phyloP scores from a whole-genome alignment of 108 stramenopile species.

The Cyclotella atomus region DNA sequence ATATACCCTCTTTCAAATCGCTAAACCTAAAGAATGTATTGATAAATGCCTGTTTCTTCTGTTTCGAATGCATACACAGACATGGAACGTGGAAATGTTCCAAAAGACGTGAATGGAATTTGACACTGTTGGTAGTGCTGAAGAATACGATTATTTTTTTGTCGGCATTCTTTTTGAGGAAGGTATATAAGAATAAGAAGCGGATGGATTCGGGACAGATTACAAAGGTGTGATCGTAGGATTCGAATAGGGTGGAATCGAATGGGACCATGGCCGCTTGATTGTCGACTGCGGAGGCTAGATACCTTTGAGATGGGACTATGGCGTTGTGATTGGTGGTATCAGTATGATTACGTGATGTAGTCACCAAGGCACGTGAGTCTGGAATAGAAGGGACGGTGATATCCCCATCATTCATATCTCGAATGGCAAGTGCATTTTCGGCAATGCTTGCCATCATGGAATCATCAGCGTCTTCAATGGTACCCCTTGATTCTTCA shows the following conservation, averaged over 20 bases:
- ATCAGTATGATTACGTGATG: too few species aligned
- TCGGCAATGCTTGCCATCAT: neutral
- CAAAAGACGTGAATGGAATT: conserved; percentile 29
- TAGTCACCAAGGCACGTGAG: conserved; percentile 9
- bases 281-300: conserved; percentile 46
- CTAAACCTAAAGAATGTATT: conserved; percentile 43
- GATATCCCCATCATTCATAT: conserved; percentile 9
- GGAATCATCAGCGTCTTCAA: neutral
- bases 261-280: conserved; percentile 32
- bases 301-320: conserved; percentile 14
- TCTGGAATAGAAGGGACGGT: conserved; percentile 1
- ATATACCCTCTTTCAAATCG: conserved; percentile 39
- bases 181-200: conserved; percentile 47
- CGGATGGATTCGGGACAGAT: conserved; percentile 40
- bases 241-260: conserved; percentile 33
- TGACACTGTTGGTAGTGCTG: conserved; percentile 32
- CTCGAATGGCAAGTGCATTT: conserved; percentile 1
- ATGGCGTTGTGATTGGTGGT: conserved; percentile 8
- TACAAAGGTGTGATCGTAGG: conserved; percentile 51
- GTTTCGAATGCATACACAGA: conserved; percentile 26
- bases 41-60: conserved; percentile 30
- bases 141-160: conserved; percentile 48
- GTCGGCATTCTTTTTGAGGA: conserved; percentile 45
- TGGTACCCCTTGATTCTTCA: neutral
- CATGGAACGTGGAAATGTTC: conserved; percentile 33